Conservation (phyloP, 352 stramenopile genomes). For the Phytopythium cucurbitacearum region DNA sequence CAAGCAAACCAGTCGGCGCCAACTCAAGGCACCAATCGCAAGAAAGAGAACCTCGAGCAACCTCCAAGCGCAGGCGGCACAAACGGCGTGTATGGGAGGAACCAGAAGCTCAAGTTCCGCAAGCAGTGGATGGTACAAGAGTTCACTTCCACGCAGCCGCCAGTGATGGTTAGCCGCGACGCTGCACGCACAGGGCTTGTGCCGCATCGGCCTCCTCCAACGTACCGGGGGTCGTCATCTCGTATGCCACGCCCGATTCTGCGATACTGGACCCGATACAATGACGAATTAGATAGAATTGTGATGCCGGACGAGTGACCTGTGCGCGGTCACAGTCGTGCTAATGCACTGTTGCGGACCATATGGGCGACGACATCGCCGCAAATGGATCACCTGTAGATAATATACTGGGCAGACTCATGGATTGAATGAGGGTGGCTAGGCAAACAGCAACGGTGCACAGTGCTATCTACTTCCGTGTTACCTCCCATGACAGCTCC, state of each 20-base stretch:
- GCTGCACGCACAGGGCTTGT: conserved; percentile 7
- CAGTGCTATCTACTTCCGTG: not conserved
- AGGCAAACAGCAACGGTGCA: too few relatives aligned
- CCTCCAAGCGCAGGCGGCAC: conserved; percentile 29
- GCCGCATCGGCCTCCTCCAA: not conserved
- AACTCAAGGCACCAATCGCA: conserved; percentile 12
- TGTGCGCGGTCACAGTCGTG: too few relatives aligned
- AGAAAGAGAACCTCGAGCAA: conserved; percentile 23
- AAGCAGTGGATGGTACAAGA: conserved; percentile 53
- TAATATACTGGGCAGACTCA: too few relatives aligned
- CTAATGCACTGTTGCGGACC: too few relatives aligned
- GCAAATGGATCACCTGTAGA: too few relatives aligned
- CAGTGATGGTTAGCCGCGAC: conserved; percentile 10
- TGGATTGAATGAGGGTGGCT: too few relatives aligned
- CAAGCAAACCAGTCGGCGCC: conserved; percentile 10
- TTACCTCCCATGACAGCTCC: conserved; percentile 23
- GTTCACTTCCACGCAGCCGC: conserved; percentile 32
- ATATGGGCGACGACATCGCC: too few relatives aligned
- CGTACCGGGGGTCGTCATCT: conserved; percentile 13
- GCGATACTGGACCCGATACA: conserved; percentile 51
- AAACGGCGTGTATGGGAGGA: conserved; percentile 53
- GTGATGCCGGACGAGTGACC: too few relatives aligned
- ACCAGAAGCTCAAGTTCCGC: conserved; percentile 54
- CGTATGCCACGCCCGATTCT: conserved; percentile 34
- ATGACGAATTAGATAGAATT: conserved; percentile 20